A percentile compares a stretch with the other conserved stretches of the same genome.
Conservation (phyloP, 2,329 filamentous ascomycete species). For the Colletotrichum magnum region DNA sequence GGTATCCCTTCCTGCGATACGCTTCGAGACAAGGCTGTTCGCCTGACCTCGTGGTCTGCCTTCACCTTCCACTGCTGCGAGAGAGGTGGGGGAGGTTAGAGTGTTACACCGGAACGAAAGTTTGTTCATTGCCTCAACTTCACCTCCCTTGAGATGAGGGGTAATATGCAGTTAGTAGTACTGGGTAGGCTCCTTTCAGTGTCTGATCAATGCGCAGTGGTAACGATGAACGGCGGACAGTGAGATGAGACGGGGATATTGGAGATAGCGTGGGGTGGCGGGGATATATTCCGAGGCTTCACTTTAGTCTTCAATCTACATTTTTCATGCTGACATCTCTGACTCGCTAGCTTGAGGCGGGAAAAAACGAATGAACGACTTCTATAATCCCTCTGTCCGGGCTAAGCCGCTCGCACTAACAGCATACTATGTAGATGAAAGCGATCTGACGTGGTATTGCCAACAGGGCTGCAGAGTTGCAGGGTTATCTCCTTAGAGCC, state of each 20-base stretch:
- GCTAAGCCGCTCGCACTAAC: too few relatives aligned
- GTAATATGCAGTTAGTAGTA: too few relatives aligned
- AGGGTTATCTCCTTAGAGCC: background rate
- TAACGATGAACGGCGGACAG: too few relatives aligned
- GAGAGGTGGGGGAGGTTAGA: background rate
- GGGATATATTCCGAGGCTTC: too few relatives aligned
- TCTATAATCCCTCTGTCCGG: background rate
- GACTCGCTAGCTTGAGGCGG: background rate
- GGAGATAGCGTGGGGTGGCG: too few relatives aligned
- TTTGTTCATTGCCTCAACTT: too few relatives aligned
- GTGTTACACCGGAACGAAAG: too few relatives aligned
- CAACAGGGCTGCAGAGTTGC: background rate
- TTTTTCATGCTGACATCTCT: background rate
- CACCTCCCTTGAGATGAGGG: too few relatives aligned
- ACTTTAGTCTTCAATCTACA: too few relatives aligned
- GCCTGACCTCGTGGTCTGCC: slow-evolving; percentile 30
- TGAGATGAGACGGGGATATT: too few relatives aligned
- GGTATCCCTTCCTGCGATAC: slow-evolving; percentile 26
- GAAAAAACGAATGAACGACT: background rate
- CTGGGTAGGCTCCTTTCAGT: too few relatives aligned
- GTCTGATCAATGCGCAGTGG: too few relatives aligned
- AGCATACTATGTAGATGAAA: background rate
- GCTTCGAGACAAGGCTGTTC: slow-evolving; percentile 29
- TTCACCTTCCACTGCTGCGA: background rate
- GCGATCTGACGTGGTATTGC: background rate